Conservation (phyloP, 108 stramenopile species). For the Nannochloropsis granulata region DNA sequence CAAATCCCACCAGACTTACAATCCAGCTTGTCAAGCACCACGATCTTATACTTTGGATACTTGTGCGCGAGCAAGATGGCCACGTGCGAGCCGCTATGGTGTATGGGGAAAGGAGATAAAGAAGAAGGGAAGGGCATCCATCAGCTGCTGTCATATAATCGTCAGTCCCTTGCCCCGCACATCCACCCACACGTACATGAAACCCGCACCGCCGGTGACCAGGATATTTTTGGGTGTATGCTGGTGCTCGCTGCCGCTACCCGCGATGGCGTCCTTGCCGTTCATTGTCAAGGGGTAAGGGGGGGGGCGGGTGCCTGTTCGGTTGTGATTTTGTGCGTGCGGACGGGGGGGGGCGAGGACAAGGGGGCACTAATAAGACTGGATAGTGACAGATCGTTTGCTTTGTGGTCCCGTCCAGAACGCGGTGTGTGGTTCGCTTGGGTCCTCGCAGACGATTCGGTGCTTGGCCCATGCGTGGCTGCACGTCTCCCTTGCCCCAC, state of each 20-base stretch:
- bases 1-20: constrained; percentile 13
- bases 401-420: no score
- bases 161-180: not conserved
- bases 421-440: no score
- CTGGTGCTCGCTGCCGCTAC: not conserved
- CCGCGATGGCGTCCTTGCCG: no score
- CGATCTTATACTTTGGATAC: constrained; percentile 87
- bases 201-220: constrained; percentile 88
- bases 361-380: no score
- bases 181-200: not conserved
- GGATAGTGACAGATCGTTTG: no score
- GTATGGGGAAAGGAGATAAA: constrained; percentile 16
- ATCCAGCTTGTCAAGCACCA: constrained; percentile 88
- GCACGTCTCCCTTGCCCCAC: no score
- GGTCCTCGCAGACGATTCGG: no score
- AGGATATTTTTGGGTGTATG: constrained; percentile 82
- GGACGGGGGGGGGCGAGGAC: no score
- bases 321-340: no score
- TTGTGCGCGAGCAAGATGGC: constrained; percentile 82
- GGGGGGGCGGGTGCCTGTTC: no score
- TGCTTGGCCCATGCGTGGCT: no score
- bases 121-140: not conserved
- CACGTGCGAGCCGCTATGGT: constrained; percentile 84
- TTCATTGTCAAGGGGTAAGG: no score
- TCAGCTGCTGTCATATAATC: not conserved